These are phyloP conservation scores for Kickxella alabastrina DNA, from an alignment of 192 early-diverging fungal species.

Conservation along the genomic window DNA sequence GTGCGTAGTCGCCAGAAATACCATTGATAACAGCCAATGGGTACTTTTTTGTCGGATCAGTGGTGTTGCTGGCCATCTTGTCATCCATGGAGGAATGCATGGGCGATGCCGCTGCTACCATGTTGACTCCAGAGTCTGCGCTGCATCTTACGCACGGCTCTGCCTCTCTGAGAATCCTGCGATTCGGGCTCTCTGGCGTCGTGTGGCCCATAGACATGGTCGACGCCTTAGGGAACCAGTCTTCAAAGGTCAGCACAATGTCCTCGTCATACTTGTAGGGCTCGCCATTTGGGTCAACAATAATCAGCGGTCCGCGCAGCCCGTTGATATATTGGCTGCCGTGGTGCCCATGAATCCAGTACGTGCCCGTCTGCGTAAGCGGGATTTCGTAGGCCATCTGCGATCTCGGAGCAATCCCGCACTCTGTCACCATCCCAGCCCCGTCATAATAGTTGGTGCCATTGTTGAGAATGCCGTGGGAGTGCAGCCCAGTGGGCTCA, in stretches of 20 bases:
- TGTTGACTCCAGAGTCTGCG: background rate
- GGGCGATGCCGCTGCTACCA: background rate
- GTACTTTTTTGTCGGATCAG: slow-evolving; percentile 10
- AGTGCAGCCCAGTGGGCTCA: slow-evolving; percentile 61
- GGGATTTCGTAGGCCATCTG: slow-evolving; percentile 64
- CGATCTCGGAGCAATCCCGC: slow-evolving; percentile 61
- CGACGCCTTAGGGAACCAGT: slow-evolving; percentile 58
- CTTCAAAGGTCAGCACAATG: slow-evolving; percentile 59
- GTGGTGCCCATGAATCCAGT: slow-evolving; percentile 76
- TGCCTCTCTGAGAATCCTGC: background rate
- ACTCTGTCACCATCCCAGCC: slow-evolving; percentile 64
- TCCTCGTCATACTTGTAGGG: slow-evolving; percentile 69
- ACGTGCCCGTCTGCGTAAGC: slow-evolving; percentile 71
- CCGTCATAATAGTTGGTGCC: slow-evolving; percentile 70
- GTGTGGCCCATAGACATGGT: background rate
- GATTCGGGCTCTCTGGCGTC: background rate
- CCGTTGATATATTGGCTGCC: slow-evolving; percentile 76
- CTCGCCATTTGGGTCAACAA: slow-evolving; percentile 55
- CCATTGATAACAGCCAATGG: slow-evolving; percentile 56
- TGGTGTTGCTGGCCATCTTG: background rate
- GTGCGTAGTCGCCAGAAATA: slow-evolving; percentile 51
- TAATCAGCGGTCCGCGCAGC: slow-evolving; percentile 63
- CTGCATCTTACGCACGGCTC: background rate
- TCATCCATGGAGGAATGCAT: background rate
- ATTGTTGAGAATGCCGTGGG: slow-evolving; percentile 76